Base-by-base conservation (phyloP, 352 stramenopile genomes). In the Phytophthora idaei region DNA sequence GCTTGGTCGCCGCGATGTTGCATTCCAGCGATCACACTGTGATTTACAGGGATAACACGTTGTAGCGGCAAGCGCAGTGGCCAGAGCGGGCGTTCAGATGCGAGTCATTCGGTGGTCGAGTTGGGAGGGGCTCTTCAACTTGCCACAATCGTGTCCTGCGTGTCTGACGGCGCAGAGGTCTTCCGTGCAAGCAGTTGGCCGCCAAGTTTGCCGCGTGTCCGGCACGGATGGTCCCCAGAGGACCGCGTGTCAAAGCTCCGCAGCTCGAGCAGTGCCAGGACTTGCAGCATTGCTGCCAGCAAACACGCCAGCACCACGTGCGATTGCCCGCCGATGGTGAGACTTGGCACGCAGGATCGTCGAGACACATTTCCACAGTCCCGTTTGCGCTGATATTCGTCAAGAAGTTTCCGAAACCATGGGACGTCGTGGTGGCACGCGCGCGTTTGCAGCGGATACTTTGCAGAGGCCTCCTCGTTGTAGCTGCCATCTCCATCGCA, bases 361-460 rank as follows among this genome's bases (percentile, higher is more conserved):
- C 62, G 62, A 60, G 48, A 59, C 62, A 59, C 39, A 21, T 21
- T 21, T 31, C 32, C 36, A 42, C n/a, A 44, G 58, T 27, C 51
- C 41, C 36, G 60, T 67, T 54, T 67, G 50, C 31, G 17, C 32
- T 56, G 28, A 61, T 44, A 56, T 61, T 52, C 36, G 52, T 15
- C 45, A 44, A 42, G 57, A 71, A 67, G 64, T 56, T 71, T 67
- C 57, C 39, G 29, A 61, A 71, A 67, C 42, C 32, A 71, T 61
- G 31, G 59, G 64, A 68, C 34, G 34, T 54, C 32, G 50, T 15
- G 14, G 42, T 67, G 56, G 60, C 63, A 51, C 56, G 29, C 36
- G 42, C 47, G 56, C 17, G 51, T 55, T 53, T 21, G 47, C 31
- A 48, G 36, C 4, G 21, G 59, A 46, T 66, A 66, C 49, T 66